These are phyloP conservation scores for Fusarium sp. DNA, from an alignment of 2,329 filamentous ascomycete genomes.

Conservation along the genomic window DNA sequence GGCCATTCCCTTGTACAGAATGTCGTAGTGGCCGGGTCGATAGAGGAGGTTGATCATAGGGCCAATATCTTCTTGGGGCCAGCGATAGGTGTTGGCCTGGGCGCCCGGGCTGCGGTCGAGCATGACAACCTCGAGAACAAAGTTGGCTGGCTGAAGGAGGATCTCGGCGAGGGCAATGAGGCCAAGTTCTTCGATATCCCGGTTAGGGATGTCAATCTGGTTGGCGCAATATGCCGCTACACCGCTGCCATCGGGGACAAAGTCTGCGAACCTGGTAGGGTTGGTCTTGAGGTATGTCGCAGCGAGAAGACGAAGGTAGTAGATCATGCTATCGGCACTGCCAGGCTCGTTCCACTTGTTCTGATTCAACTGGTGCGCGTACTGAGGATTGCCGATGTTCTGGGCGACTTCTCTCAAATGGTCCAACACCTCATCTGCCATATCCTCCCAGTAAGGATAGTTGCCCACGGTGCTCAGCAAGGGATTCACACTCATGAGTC, in stretches of 20 bases:
- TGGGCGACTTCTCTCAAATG: conserved; percentile 73
- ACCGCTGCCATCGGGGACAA: conserved; percentile 70
- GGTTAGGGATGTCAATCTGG: conserved; percentile 78
- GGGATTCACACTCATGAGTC: conserved; percentile 77
- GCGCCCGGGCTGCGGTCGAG: conserved; percentile 85
- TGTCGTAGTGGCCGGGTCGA: conserved; percentile 90
- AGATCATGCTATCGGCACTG: conserved; percentile 81
- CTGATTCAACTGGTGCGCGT: conserved; percentile 65
- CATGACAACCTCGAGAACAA: conserved; percentile 89
- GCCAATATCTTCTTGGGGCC: conserved; percentile 66
- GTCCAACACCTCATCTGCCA: conserved; percentile 78
- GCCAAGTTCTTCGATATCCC: conserved; percentile 92
- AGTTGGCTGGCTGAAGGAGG: conserved; percentile 80
- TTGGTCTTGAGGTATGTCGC: conserved; percentile 86
- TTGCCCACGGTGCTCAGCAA: conserved; percentile 78
- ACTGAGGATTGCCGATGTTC: conserved; percentile 69
- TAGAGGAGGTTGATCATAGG: conserved; percentile 70
- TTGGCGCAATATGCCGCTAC: conserved; percentile 76
- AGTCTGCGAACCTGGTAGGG: conserved; percentile 75
- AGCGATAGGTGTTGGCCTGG: conserved; percentile 77
- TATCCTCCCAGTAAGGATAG: conserved; percentile 80
- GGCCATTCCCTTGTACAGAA: conserved; percentile 76
- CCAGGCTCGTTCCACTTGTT: conserved; percentile 79
- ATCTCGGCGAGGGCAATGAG: conserved; percentile 81
- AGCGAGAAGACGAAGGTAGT: conserved; percentile 84